phyloP scores from a whole-genome alignment of 768 basidiomycete genomes.

The Tricholoma terreum region DNA sequence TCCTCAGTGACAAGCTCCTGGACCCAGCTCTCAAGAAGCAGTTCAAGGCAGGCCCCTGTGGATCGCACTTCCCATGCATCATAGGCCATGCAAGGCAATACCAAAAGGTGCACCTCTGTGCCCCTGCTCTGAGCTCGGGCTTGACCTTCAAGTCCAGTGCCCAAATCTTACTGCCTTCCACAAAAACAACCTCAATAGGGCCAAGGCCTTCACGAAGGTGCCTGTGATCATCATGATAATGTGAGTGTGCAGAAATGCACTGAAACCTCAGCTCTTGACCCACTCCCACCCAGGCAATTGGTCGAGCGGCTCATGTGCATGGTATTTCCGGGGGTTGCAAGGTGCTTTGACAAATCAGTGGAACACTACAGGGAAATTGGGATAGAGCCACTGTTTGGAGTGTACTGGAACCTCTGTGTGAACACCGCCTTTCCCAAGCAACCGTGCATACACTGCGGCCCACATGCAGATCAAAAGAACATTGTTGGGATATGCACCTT shows the following conservation, averaged over 20 bases:
- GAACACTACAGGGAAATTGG: constrained; percentile 9
- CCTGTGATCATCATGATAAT: neutral
- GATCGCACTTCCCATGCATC: neutral
- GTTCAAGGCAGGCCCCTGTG: neutral
- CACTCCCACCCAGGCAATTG: constrained; percentile 1
- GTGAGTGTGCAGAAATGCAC: neutral
- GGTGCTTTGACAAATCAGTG: constrained; percentile 8
- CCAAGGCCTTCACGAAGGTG: neutral
- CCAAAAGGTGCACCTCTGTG: neutral
- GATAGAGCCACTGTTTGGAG: constrained; percentile 20
- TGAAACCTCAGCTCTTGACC: neutral
- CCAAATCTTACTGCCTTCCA: neutral
- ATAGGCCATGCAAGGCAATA: neutral
- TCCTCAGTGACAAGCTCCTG: no score
- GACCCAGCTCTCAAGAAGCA: no score
- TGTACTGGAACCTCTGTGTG: constrained; percentile 27
- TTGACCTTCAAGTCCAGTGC: neutral
- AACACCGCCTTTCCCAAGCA: constrained; percentile 17
- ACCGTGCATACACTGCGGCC: constrained; percentile 16
- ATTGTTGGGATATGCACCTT: constrained; percentile 27
- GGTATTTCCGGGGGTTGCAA: constrained; percentile 18
- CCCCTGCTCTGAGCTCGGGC: neutral
- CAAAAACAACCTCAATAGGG: neutral
- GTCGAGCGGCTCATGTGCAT: constrained; percentile 5
- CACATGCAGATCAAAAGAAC: constrained; percentile 30